A percentile compares a stretch with the other conserved stretches of the same genome.
Evolutionary conservation across 495 filamentous ascomycete genomes (phyloP).

Genomic region (Bathelium albidoporum): DNA sequence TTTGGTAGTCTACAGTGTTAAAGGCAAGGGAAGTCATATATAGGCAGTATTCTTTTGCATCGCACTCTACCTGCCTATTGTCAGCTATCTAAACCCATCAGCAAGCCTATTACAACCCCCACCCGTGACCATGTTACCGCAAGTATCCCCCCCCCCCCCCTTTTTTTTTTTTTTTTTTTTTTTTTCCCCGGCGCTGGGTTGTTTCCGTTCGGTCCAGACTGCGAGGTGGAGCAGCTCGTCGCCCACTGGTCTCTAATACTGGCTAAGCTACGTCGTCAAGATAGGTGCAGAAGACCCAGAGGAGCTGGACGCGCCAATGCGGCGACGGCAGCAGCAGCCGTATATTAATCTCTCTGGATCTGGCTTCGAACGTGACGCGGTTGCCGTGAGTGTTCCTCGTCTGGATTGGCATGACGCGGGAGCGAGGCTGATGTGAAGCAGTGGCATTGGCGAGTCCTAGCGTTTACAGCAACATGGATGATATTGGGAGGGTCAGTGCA

Average conservation of each 20-base stretch:
- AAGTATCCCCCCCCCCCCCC: background rate
- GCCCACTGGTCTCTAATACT: background rate
- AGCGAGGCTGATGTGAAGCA: background rate
- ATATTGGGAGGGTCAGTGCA: conserved; percentile 26
- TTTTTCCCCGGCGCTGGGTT: too few species aligned
- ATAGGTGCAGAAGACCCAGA: background rate
- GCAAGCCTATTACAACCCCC: background rate
- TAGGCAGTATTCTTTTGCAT: conserved; percentile 1
- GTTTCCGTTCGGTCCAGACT: too few species aligned
- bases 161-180: background rate
- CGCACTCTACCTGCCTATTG: background rate
- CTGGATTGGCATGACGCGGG: background rate
- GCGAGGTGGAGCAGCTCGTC: background rate
- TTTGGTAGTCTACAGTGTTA: background rate
- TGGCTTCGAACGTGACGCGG: conserved; percentile 8
- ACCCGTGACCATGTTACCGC: background rate
- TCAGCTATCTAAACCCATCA: background rate
- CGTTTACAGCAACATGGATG: conserved; percentile 26
- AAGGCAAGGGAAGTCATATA: background rate
- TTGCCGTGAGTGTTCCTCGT: background rate
- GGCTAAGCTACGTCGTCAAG: background rate
- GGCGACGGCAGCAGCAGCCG: conserved; percentile 12
- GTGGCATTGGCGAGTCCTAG: conserved; percentile 31
- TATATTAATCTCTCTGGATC: conserved; percentile 13
- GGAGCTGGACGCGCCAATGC: conserved; percentile 10